phyloP scores from a whole-genome alignment of 331 rosid genomes.

The Prunus yedoensis region DNA sequence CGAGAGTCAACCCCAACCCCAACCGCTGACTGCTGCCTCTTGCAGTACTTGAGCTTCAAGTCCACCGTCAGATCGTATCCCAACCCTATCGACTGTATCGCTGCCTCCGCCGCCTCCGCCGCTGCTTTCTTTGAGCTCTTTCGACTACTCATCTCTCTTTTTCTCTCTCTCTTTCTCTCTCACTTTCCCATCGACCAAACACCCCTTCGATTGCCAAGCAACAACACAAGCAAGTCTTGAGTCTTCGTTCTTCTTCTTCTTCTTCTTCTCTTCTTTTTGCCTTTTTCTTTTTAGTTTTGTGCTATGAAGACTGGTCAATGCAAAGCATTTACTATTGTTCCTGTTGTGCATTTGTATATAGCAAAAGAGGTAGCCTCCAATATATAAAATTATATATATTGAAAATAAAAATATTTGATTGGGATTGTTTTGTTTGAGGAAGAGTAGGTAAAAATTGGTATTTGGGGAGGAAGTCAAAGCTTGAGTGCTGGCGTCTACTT shows the following conservation, averaged over 20 bases:
- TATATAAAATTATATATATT: too few relatives aligned
- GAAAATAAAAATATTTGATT: neutral
- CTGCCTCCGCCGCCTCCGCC: conserved; percentile 40
- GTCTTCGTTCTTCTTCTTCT: neutral
- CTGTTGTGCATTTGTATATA: neutral
- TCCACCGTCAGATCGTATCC: conserved; percentile 76
- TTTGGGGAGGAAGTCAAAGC: conserved; percentile 17
- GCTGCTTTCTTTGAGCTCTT: conserved; percentile 23
- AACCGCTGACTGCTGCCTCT: conserved; percentile 7
- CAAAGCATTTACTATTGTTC: neutral
- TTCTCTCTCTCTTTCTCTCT: neutral
- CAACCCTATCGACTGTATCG: conserved; percentile 53
- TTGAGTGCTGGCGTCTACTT: conserved; percentile 20
- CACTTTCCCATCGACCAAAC: neutral
- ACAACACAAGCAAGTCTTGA: neutral
- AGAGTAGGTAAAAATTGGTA: neutral
- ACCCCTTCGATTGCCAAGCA: neutral
- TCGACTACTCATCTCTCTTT: neutral
- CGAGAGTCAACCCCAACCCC: conserved; percentile 30
- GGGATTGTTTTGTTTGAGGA: neutral
- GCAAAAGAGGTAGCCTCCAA: too few relatives aligned
- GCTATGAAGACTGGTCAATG: neutral
- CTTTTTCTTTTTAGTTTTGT: neutral
- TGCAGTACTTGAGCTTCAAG: conserved; percentile 64
- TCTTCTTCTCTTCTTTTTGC: neutral